Evolutionary conservation across 2,329 filamentous ascomycete species (phyloP), one percentile per base, ranked within the genome.

Genomic region (Grosmannia serpens): DNA sequence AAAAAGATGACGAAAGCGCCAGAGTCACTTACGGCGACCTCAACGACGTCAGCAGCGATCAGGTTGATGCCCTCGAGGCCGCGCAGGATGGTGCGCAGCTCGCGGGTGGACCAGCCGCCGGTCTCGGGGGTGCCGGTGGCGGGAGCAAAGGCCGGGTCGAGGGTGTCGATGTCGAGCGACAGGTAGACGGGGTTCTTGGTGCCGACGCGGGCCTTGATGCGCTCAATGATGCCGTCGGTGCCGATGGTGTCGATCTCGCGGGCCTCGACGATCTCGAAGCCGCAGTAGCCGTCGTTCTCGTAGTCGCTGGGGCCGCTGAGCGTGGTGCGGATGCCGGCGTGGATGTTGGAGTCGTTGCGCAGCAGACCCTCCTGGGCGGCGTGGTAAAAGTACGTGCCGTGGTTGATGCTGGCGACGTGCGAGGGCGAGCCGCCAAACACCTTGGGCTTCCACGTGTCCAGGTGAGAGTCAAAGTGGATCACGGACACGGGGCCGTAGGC

Each of bases 311-410:
- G 84, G 0, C 88, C 88, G 60, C 83, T 87, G 22, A 94, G 77
- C 3, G 88, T 94, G 0, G 89, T 94, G 58, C 89, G 84, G 70
- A 95, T 94, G 46, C 89, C 89, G 20, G 88, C 89, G 69, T 95
- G 89, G 71, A 95, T 91, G 73, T 91, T 92, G 64, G 83, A 87
- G 74, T 94, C 87, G 68, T 94, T 95, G 62, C 79, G 79, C 24
- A 95, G 76, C 20, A 94, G 76, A 3, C 89, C 89, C 69, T 94
- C 88, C 72, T 85, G 82, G 1, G 86, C 74, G 0, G 89, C 89
- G 69, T 92, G 88, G 73, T 86, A 94, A 74, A 95, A 95, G 75
- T 94, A 94, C 1, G 89, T 94, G 49, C 89, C 89, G 73, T 94
- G 88, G 73, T 94, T 95, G 74, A 95, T 85, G 63, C 79, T 79